A percentile compares a stretch with the other conserved stretches of the same genome.
phyloP scores from a whole-genome alignment of 2,329 filamentous ascomycete genomes.

The Cordyceps javanica region DNA sequence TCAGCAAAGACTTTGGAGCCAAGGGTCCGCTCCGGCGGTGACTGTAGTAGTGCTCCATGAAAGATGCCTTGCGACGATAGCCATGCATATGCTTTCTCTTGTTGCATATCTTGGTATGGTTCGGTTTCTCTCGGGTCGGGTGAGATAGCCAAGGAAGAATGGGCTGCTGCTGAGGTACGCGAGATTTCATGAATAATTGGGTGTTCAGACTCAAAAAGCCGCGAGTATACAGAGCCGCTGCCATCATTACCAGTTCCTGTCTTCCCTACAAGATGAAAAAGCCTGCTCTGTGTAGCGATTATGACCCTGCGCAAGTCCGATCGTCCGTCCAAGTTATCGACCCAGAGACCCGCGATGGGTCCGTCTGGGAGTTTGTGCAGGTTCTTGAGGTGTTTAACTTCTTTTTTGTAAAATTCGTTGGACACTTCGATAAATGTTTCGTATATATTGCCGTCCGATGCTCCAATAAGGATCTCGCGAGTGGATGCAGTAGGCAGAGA shows the following conservation, averaged over 20 bases:
- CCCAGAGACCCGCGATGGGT: constrained; percentile 79
- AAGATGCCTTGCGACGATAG: constrained; percentile 80
- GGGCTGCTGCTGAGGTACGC: constrained; percentile 46
- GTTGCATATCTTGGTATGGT: constrained; percentile 52
- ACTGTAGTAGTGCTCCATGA: constrained; percentile 70
- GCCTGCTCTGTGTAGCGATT: constrained; percentile 68
- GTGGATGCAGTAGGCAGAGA: constrained; percentile 89
- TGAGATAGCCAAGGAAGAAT: constrained; percentile 65
- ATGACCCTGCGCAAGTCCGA: constrained; percentile 71
- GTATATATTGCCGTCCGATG: constrained; percentile 90
- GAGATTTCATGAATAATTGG: constrained; percentile 70
- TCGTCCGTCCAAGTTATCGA: constrained; percentile 63
- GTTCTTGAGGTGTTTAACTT: constrained; percentile 84
- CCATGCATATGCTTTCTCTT: constrained; percentile 82
- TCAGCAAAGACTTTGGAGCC: constrained; percentile 71
- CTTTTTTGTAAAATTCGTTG: constrained; percentile 89
- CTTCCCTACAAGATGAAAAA: constrained; percentile 78
- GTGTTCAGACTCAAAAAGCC: constrained; percentile 80
- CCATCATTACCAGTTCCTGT: constrained; percentile 71
- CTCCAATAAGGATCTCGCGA: constrained; percentile 84
- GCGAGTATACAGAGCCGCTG: constrained; percentile 77
- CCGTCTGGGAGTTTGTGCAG: constrained; percentile 79
- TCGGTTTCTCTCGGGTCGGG: constrained; percentile 59
- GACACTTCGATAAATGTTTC: constrained; percentile 93
- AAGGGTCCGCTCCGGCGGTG: constrained; percentile 53